Evolutionary conservation across 148 eudicot genomes (phyloP).

Genomic region (Nepenthes gracilis): DNA sequence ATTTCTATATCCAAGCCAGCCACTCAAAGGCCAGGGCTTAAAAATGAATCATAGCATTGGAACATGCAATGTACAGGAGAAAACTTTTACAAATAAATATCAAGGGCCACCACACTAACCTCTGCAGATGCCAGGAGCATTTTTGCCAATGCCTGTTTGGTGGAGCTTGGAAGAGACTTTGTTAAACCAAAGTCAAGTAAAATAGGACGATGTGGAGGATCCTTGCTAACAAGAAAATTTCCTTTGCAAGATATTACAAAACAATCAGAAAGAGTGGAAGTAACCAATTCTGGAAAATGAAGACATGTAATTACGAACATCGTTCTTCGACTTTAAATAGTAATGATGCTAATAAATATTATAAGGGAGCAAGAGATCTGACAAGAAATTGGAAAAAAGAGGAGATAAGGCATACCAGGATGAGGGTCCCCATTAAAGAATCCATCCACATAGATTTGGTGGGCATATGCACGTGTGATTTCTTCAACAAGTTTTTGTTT

Average conservation of each 20-base stretch:
- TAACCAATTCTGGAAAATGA: constrained; percentile 2
- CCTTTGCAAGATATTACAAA: constrained; percentile 30
- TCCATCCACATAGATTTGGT: constrained; percentile 97
- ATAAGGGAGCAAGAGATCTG: too few species aligned
- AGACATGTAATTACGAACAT: background rate
- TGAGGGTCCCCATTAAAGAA: constrained; percentile 99
- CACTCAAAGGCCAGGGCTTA: too few species aligned
- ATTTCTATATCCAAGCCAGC: too few species aligned
- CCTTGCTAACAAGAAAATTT: constrained; percentile 95
- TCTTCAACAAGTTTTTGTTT: constrained; percentile 92
- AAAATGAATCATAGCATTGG: background rate
- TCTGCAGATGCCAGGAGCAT: constrained; percentile 94
- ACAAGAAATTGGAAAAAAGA: background rate
- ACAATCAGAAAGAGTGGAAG: constrained; percentile 3
- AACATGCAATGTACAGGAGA: background rate
- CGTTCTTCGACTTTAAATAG: background rate
- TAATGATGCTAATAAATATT: background rate
- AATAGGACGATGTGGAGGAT: constrained; percentile 82
- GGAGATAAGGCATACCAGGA: constrained; percentile 41
- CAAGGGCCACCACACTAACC: constrained; percentile 37
- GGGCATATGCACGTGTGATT: constrained; percentile 95
- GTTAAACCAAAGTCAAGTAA: constrained; percentile 95
- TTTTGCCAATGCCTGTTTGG: constrained; percentile 95
- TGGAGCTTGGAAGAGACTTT: constrained; percentile 58
- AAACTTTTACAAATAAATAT: background rate